Evolutionary conservation across 2,329 filamentous ascomycete species (phyloP).

Genomic region (Neofusicoccum sp.): DNA sequence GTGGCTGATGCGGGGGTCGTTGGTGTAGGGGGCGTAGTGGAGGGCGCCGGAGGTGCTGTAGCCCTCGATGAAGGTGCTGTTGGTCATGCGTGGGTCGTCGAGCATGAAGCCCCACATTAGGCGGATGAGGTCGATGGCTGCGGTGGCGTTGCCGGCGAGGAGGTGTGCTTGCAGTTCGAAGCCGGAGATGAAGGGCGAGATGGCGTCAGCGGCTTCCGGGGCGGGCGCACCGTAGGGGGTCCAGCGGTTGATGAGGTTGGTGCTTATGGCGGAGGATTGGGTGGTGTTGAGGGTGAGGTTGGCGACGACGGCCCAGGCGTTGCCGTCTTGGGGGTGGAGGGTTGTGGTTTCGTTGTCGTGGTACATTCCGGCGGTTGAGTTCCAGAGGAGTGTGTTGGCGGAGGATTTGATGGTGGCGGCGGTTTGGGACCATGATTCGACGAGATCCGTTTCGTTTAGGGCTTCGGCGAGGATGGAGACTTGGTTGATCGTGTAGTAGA

Average conservation of each 20-base stretch:
- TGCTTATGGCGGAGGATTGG: slow-evolving; percentile 48
- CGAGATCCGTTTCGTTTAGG: slow-evolving; percentile 31
- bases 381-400: slow-evolving; percentile 33
- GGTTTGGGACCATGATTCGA: slow-evolving; percentile 35
- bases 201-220: slow-evolving; percentile 59
- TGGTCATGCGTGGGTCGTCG: slow-evolving; percentile 58
- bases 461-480: slow-evolving; percentile 22
- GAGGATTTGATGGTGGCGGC: slow-evolving; percentile 27
- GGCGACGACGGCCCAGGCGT: slow-evolving; percentile 39
- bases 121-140: slow-evolving; percentile 60
- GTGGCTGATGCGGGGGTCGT: slow-evolving; percentile 43
- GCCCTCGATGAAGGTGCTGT: slow-evolving; percentile 62
- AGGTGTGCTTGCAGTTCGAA: slow-evolving; percentile 64
- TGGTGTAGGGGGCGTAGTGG: slow-evolving; percentile 46
- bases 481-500: slow-evolving; percentile 46
- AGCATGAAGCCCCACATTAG: slow-evolving; percentile 64
- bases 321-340: slow-evolving; percentile 53
- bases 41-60: slow-evolving; percentile 58
- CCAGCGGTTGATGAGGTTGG: slow-evolving; percentile 56
- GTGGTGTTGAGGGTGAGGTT: slow-evolving; percentile 51
- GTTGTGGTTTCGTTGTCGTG: slow-evolving; percentile 47
- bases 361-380: slow-evolving; percentile 35
- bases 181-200: slow-evolving; percentile 61
- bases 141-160: slow-evolving; percentile 48
- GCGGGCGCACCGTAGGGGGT: slow-evolving; percentile 57